Base-by-base conservation (phyloP, 2,329 filamentous ascomycete species). In the Trichoderma citrinoviride region DNA sequence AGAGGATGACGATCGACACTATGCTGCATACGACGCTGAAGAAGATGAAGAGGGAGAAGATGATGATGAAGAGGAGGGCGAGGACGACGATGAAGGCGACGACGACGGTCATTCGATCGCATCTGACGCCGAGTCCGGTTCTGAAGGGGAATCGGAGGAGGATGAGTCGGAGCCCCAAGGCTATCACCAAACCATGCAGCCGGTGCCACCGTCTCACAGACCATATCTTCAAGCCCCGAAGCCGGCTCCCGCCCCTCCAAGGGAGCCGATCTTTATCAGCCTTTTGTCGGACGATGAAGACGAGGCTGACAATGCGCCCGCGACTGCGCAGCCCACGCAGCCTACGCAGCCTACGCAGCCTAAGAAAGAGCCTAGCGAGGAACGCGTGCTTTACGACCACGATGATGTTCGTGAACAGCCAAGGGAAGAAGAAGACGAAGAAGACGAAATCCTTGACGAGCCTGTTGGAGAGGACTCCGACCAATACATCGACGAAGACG, bases 271-370 rank as follows among this genome's bases (percentile, higher is more conserved):
- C 4, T 76, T 83, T 19, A 83, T 84, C 65, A 77, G 77, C 61
- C 69, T 84, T 10, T 72, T 83, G 3, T 82, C 81, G 0, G 80
- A 83, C 64, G 80, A 78, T 2, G 80, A 82, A 52, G 78, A 80
- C 58, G 77, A 82, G 37, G 75, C 77, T 50, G 74, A 79, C 14
- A 66, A 70, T 12, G 58, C 25, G 23, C 62, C 41, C 2, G 5
- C 41, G n/a, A 19, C 44, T 5, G 25, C 14, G 15, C 27, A 60
- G 5, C 43, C 65, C 25, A 57, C n/a, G n/a, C n/a, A n/a, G n/a
- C n/a, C n/a, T n/a, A 27, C 25, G 25, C 25, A 27, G 25, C n/a
- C 43, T 3, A 40, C 14, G n/a, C 27, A 60, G 7, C 46, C 66
- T 33, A 58, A 60, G 10, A 58, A 55, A 4, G 61, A 57, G 6